Base-by-base conservation (phyloP, 108 stramenopile genomes). In the Licmophora abbreviata region DNA sequence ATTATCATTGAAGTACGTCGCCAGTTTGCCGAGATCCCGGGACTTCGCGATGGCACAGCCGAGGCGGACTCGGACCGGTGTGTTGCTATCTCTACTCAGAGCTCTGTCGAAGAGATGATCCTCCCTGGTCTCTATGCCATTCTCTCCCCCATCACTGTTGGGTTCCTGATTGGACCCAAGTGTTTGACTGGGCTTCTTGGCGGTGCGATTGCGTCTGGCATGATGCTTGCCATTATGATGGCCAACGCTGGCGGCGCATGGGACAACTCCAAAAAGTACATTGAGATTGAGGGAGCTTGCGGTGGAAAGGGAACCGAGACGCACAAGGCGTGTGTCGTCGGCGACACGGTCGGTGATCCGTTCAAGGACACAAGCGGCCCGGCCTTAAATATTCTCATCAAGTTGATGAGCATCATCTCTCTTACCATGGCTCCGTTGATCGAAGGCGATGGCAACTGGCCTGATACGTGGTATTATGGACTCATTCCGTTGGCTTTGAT, bases 181-280 rank as follows among this genome's bases (percentile, higher is more conserved):
- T 79, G 77, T 59, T 59, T 93, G 28, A 83, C 79, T 1, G 92
- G 87, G 27, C 40, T 89, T 32, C 67, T 93, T 18, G 83, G 63
- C 21, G 87, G 87, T 29, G 36, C 83, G 32, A 85, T 89, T 57
- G 69, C 69, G 15, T 76, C 81, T 17, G 93, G 93, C 26, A 88
- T 95, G 79, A 91, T 95, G 93, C 62, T 96, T 50, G 93, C 93
- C 26, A 58, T 92, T n/a, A 88, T 93, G 73, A 81, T 94, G 86
- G 69, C 88, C 50, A 94, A 93, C 69, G 91, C 91, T n/a, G 95
- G 95, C 12, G 95, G 95, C 36, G 95, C 95, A 20, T 96, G 95
- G 95, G 95, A 96, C 61, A 96, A 96, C 79, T 73, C 93, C 44
- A 96, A 96, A 70, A 96, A 96, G 81, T 94, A 86, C 68, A 83